Evolutionary conservation across 345 rosid species (phyloP).

Genomic region (Pugionium cornutum): DNA sequence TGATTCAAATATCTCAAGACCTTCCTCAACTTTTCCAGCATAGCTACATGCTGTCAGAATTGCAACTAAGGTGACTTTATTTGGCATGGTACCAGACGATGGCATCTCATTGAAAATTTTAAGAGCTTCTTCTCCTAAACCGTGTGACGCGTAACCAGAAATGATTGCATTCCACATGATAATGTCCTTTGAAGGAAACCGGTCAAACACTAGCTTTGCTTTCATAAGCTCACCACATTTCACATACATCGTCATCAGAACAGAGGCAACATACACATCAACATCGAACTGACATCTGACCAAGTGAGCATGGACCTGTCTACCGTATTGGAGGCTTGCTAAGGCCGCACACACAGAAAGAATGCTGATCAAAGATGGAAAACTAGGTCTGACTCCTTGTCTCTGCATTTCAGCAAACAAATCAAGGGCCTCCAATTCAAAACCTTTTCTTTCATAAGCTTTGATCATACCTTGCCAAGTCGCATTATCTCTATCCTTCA

Average conservation of each 20-base stretch:
- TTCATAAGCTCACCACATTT: slow-evolving; percentile 74
- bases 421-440: slow-evolving; percentile 64
- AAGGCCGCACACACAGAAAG: slow-evolving; percentile 71
- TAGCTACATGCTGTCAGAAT: slow-evolving; percentile 84
- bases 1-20: slow-evolving; percentile 59
- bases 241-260: slow-evolving; percentile 76
- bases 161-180: slow-evolving; percentile 88
- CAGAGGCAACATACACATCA: slow-evolving; percentile 75
- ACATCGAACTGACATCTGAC: slow-evolving; percentile 60
- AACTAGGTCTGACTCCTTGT: slow-evolving; percentile 53
- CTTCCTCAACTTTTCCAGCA: slow-evolving; percentile 67
- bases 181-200: slow-evolving; percentile 57
- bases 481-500: slow-evolving; percentile 63
- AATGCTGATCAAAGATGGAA: slow-evolving; percentile 64
- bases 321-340: slow-evolving; percentile 72
- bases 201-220: slow-evolving; percentile 63
- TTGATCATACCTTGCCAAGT: slow-evolving; percentile 77
- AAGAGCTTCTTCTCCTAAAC: slow-evolving; percentile 68
- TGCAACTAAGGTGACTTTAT: slow-evolving; percentile 72
- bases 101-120: slow-evolving; percentile 62
- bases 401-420: slow-evolving; percentile 65
- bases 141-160: slow-evolving; percentile 75
- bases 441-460: slow-evolving; percentile 67
- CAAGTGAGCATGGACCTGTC: slow-evolving; percentile 68
- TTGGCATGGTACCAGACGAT: slow-evolving; percentile 52